These are phyloP conservation scores for Leucosporidium scottii DNA, from an alignment of 768 basidiomycete species.

Conservation along the genomic window DNA sequence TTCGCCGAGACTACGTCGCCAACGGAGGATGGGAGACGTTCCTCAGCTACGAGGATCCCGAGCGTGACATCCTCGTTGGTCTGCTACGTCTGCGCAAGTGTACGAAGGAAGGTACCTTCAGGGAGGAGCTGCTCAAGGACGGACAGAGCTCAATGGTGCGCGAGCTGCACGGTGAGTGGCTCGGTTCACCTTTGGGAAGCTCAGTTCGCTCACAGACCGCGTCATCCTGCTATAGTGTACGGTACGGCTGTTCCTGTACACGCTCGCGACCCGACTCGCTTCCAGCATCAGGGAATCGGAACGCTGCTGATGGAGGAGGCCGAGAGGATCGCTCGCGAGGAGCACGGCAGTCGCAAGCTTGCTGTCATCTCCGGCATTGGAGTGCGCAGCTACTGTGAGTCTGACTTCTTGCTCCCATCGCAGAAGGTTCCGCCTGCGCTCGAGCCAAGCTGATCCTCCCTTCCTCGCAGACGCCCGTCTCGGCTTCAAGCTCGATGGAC, in stretches of 20 bases:
- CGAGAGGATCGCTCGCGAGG: constrained; percentile 91
- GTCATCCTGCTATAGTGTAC: constrained; percentile 53
- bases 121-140: constrained; percentile 75
- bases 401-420: neutral
- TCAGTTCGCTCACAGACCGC: constrained; percentile 20
- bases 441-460: neutral
- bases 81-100: constrained; percentile 86
- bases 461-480: constrained; percentile 14
- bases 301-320: constrained; percentile 98
- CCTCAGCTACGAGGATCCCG: constrained; percentile 96
- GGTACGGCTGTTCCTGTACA: constrained; percentile 97
- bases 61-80: constrained; percentile 90
- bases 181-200: neutral
- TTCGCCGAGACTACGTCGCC: constrained; percentile 89
- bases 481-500: constrained; percentile 67
- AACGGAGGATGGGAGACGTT: constrained; percentile 99
- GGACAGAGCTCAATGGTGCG: constrained; percentile 79
- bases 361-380: constrained; percentile 99
- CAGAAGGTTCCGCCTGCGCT: neutral
- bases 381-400: constrained; percentile 78
- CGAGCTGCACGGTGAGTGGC: constrained; percentile 59
- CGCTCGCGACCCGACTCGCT: constrained; percentile 77
- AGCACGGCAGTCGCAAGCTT: constrained; percentile 89
- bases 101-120: constrained; percentile 84
- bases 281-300: constrained; percentile 70